Evolutionary conservation across 2,329 filamentous ascomycete genomes (phyloP).

Genomic region (Aspergillus eucalypticola): DNA sequence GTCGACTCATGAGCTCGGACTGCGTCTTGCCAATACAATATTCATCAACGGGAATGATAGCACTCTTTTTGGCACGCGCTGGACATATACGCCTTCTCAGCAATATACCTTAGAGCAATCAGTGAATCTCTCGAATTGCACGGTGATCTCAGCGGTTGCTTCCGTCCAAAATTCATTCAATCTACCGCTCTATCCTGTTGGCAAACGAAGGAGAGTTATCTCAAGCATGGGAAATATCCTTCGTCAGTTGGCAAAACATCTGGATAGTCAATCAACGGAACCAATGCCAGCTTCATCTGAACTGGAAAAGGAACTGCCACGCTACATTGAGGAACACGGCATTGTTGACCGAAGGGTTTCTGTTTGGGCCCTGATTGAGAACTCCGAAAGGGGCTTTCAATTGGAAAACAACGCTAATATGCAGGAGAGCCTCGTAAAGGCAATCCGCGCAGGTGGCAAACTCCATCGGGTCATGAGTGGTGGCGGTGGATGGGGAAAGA

Average conservation of each 20-base stretch:
- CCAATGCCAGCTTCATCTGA: conserved; percentile 44
- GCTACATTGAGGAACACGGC: conserved; percentile 40
- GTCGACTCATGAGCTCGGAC: conserved; percentile 34
- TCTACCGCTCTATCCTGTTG: conserved; percentile 40
- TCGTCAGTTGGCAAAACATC: conserved; percentile 40
- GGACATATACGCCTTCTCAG: conserved; percentile 28
- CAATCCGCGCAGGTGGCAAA: conserved; percentile 37
- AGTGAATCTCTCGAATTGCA: conserved; percentile 35
- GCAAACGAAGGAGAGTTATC: conserved; percentile 39
- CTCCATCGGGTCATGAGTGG: conserved; percentile 47
- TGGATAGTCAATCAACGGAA: conserved; percentile 26
- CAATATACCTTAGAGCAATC: conserved; percentile 29
- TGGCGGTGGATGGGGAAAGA: conserved; percentile 49
- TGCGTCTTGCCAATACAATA: conserved; percentile 45
- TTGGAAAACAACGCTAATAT: conserved; percentile 11
- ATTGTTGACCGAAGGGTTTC: conserved; percentile 41
- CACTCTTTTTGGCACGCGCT: conserved; percentile 41
- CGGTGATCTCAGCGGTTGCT: conserved; percentile 23
- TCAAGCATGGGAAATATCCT: conserved; percentile 48
- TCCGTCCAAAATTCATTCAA: conserved; percentile 23
- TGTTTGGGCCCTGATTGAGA: conserved; percentile 45
- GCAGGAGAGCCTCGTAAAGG: conserved; percentile 26
- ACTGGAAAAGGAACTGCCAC: conserved; percentile 43
- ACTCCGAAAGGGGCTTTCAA: conserved; percentile 19
- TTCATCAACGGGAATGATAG: conserved; percentile 45